phyloP scores from a whole-genome alignment of 805 yeast species.

The Hanseniaspora singularis region DNA sequence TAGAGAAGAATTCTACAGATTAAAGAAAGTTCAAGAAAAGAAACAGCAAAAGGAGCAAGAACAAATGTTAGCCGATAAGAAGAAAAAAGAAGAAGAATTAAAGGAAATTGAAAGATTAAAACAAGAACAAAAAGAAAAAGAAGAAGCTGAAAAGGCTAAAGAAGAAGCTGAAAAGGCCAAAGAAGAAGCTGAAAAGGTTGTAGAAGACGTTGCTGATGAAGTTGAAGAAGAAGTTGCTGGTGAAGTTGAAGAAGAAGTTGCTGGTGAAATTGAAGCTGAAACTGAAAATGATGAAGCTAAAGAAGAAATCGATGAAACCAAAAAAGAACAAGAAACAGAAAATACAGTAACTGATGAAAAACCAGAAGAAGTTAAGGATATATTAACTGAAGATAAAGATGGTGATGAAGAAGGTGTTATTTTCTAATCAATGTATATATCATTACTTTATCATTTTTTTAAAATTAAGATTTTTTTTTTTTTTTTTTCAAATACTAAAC shows the following conservation, averaged over 20 bases:
- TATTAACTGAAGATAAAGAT: slow-evolving; percentile 18
- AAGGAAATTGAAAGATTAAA: slow-evolving; percentile 21
- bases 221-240: no score
- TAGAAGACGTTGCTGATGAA: no score
- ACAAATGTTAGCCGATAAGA: slow-evolving; percentile 37
- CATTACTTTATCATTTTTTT: background rate
- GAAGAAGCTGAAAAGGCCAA: slow-evolving; percentile 25
- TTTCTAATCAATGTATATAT: slow-evolving; percentile 23
- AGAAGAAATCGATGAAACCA: no score
- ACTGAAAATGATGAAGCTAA: slow-evolving; percentile 27
- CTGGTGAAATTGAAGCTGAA: slow-evolving; percentile 12
- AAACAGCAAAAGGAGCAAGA: slow-evolving; percentile 69
- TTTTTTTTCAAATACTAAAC: no score
- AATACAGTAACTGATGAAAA: no score
- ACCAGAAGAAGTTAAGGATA: slow-evolving; percentile 17
- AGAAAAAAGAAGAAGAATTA: slow-evolving; percentile 25
- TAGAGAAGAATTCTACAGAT: slow-evolving; percentile 93
- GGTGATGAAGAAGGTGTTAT: slow-evolving; percentile 37
- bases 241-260: no score
- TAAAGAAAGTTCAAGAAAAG: slow-evolving; percentile 92
- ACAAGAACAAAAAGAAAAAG: slow-evolving; percentile 23
- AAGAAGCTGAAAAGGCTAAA: slow-evolving; percentile 17
- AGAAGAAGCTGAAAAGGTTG: slow-evolving; percentile 23
- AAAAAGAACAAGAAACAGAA: no score
- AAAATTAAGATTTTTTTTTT: no score